Conservation (phyloP, 2,329 filamentous ascomycete species). For the Sodiomyces alkalinus region DNA sequence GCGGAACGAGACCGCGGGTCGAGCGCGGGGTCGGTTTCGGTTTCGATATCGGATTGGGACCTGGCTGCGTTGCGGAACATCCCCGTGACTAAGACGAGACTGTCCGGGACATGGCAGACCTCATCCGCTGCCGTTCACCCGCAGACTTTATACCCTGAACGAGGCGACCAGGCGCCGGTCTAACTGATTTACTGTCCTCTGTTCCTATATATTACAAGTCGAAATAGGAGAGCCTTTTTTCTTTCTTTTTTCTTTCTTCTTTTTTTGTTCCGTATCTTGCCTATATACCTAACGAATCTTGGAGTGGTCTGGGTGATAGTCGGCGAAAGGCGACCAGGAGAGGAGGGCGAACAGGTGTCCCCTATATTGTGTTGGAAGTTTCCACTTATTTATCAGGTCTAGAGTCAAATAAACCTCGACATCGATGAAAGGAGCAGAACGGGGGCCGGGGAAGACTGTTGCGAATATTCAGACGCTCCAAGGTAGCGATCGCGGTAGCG, state of each 20-base stretch:
- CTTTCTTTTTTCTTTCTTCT: neutral
- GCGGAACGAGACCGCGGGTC: slow-evolving; percentile 1
- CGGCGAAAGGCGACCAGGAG: no score
- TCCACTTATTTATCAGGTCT: no score
- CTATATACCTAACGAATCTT: neutral
- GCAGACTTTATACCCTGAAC: neutral
- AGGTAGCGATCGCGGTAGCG: no score
- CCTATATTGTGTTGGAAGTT: no score
- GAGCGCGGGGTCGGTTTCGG: slow-evolving; percentile 13
- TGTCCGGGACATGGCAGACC: slow-evolving; percentile 4
- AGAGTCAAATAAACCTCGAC: no score
- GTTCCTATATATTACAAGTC: no score
- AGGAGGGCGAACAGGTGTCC: no score
- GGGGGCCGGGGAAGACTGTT: no score
- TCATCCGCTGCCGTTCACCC: neutral
- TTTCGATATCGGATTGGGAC: slow-evolving; percentile 2
- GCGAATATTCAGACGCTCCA: no score
- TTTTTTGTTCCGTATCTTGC: neutral
- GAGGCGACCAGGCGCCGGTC: slow-evolving; percentile 1
- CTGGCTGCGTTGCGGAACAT: slow-evolving; percentile 7
- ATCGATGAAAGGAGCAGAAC: no score
- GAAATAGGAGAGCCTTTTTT: neutral
- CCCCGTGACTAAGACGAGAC: slow-evolving; percentile 5
- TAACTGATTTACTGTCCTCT: no score
- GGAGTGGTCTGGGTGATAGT: neutral